Evolutionary conservation across 2,329 filamentous ascomycete genomes (phyloP).

Genomic region (Ustulina deusta): DNA sequence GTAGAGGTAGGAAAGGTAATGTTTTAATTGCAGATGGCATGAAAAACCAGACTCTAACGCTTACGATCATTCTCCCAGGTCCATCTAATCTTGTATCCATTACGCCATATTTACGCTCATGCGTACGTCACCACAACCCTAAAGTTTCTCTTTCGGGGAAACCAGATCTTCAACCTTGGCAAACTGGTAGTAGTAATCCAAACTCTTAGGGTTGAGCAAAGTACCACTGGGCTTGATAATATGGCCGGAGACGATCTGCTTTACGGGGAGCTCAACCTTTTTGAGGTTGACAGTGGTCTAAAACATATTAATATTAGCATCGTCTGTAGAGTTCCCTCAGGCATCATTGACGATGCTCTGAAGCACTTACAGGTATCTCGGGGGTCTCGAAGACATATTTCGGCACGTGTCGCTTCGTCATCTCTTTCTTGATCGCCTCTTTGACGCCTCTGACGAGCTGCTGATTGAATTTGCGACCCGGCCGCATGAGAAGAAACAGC

Average conservation of each 20-base stretch:
- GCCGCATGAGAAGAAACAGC: conserved; percentile 67
- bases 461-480: conserved; percentile 66
- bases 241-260: conserved; percentile 83
- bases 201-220: conserved; percentile 78
- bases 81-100: background rate
- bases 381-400: conserved; percentile 82
- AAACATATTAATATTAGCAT: conserved; percentile 12
- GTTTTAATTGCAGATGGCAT: too few relatives aligned
- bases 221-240: conserved; percentile 81
- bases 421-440: conserved; percentile 71
- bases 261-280: conserved; percentile 86
- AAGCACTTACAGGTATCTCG: conserved; percentile 76
- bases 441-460: conserved; percentile 70
- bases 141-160: conserved; percentile 62
- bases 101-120: background rate
- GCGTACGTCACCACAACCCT: conserved; percentile 37
- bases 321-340: background rate
- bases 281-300: conserved; percentile 86
- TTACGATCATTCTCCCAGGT: background rate
- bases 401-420: conserved; percentile 81
- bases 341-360: background rate
- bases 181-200: conserved; percentile 85
- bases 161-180: conserved; percentile 74
- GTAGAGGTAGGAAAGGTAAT: too few relatives aligned
- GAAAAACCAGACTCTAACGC: background rate